phyloP scores from a whole-genome alignment of 2,329 filamentous ascomycete genomes.

The Sporothrix curviconia region DNA sequence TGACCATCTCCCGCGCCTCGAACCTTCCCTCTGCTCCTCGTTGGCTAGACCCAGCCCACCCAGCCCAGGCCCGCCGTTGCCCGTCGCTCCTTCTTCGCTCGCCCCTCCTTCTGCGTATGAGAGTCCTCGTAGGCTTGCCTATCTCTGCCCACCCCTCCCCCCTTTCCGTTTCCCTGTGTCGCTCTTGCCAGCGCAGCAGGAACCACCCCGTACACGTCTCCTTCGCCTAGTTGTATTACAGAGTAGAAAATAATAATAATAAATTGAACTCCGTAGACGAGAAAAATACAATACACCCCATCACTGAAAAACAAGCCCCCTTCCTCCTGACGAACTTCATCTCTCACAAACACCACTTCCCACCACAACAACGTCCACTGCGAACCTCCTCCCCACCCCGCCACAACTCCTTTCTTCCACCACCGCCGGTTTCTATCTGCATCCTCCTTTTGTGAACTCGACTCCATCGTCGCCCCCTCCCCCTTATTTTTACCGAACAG shows the following conservation, averaged over 20 bases:
- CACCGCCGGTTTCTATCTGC: neutral
- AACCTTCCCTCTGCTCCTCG: constrained; percentile 11
- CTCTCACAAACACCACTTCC: neutral
- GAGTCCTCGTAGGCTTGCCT: no score
- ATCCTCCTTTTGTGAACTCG: neutral
- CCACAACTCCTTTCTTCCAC: neutral
- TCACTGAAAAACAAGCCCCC: constrained; percentile 6
- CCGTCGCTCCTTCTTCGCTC: constrained; percentile 8
- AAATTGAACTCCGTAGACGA: no score
- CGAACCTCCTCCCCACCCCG: neutral
- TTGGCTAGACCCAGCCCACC: neutral
- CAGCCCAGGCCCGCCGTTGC: neutral
- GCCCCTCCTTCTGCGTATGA: no score
- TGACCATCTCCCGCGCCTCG: constrained; percentile 10
- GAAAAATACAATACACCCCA: neutral
- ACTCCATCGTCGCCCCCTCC: neutral
- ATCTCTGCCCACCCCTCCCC: neutral
- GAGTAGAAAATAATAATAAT: constrained; percentile 5
- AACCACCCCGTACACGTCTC: constrained; percentile 7
- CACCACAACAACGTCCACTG: neutral
- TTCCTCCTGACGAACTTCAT: constrained; percentile 2
- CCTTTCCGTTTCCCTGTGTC: constrained; percentile 5
- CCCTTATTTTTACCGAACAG: neutral
- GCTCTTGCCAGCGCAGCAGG: neutral
- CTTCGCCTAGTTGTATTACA: neutral